These are phyloP conservation scores for Phialophora expanda DNA, from an alignment of 2,329 filamentous ascomycete species.

Conservation along the genomic window DNA sequence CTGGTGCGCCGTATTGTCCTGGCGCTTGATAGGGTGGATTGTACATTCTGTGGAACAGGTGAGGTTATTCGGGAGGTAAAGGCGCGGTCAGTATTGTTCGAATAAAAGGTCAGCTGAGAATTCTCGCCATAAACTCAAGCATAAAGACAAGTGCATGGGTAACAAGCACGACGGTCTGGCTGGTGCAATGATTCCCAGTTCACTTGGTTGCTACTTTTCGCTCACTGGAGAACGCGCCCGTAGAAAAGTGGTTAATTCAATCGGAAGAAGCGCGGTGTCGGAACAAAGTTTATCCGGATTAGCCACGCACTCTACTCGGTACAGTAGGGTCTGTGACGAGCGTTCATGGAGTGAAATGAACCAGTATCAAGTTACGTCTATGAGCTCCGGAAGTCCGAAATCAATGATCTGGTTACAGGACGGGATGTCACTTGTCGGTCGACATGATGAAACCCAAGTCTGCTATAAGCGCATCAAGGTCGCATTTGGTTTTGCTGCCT, in stretches of 20 bases:
- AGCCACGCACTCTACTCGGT: not conserved
- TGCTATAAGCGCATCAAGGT: not conserved
- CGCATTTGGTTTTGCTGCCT: not conserved
- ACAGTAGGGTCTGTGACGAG: no score
- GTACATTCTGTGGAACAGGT: slow-evolving; percentile 22
- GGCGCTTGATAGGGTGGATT: slow-evolving; percentile 39
- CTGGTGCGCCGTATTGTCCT: slow-evolving; percentile 72
- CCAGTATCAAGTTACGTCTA: no score
- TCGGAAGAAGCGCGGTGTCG: not conserved
- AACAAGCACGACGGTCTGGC: not conserved
- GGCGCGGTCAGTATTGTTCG: not conserved
- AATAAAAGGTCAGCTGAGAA: not conserved
- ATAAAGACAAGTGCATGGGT: not conserved
- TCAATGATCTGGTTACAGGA: not conserved
- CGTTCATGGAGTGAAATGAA: no score
- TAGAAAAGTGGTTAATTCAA: not conserved
- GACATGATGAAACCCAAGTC: not conserved
- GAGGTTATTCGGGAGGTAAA: not conserved
- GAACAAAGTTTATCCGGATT: not conserved
- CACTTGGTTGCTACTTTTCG: not conserved
- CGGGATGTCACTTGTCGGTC: not conserved
- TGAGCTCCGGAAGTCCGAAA: no score
- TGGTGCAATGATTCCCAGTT: not conserved
- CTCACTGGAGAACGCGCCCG: not conserved
- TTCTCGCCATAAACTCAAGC: not conserved